Conservation (phyloP, 2,329 filamentous ascomycete species). For the Rhynchosporium secalis region DNA sequence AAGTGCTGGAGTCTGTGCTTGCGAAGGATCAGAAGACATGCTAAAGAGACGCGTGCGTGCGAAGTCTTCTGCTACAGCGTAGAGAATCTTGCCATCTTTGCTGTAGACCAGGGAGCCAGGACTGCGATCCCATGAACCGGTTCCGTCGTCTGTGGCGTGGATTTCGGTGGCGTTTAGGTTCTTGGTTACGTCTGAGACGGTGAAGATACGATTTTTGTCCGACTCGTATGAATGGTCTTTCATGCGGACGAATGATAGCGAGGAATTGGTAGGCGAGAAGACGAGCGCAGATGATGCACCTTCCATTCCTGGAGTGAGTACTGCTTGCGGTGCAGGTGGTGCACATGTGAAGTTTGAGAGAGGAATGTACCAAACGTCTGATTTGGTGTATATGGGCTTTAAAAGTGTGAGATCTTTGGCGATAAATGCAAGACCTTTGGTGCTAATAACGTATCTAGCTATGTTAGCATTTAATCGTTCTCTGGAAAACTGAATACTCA, state of each 20-base stretch:
- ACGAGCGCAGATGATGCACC: conserved; percentile 48
- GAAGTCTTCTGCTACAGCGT: conserved; percentile 67
- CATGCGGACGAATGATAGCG: conserved; percentile 77
- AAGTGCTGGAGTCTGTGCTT: conserved; percentile 19
- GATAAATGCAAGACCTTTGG: conserved; percentile 29
- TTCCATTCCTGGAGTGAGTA: conserved; percentile 30
- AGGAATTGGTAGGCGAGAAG: conserved; percentile 70
- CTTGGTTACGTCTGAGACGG: conserved; percentile 59
- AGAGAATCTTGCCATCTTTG: conserved; percentile 60
- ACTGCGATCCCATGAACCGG: conserved; percentile 59
- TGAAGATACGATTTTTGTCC: conserved; percentile 68
- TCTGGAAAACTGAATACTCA: conserved; percentile 8
- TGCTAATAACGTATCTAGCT: conserved; percentile 28
- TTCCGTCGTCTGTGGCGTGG: conserved; percentile 57
- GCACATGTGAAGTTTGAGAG: conserved; percentile 31
- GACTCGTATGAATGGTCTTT: conserved; percentile 72
- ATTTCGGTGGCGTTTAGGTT: conserved; percentile 58
- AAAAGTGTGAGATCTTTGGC: conserved; percentile 30
- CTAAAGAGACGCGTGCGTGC: conserved; percentile 62
- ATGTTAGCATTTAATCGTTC: conserved; percentile 9
- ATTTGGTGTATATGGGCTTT: conserved; percentile 31
- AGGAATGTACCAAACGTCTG: conserved; percentile 32
- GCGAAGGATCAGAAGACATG: conserved; percentile 50
- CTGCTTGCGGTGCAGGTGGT: conserved; percentile 20
- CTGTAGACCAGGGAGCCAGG: conserved; percentile 57